phyloP scores from a whole-genome alignment of 2,329 filamentous ascomycete species.

The Ophiocordyceps camponoti-leonardi region DNA sequence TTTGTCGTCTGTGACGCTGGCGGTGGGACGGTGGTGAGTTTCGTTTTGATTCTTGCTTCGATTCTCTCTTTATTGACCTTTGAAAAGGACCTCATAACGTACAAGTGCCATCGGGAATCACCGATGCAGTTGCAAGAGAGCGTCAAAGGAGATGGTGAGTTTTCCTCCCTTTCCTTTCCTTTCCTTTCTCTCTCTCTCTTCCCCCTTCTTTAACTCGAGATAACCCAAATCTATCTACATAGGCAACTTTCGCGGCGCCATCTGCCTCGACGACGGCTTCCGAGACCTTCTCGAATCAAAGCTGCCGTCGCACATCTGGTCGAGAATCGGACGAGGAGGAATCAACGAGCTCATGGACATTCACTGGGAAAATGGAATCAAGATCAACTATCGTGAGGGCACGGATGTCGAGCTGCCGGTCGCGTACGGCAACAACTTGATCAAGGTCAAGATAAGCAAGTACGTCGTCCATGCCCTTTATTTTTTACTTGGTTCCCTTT shows the following conservation, averaged over 20 bases:
- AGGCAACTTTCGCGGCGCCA: conserved; percentile 21
- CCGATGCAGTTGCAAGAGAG: conserved; percentile 18
- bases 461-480: no score
- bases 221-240: neutral
- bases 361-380: conserved; percentile 13
- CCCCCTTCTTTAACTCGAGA: neutral
- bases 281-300: conserved; percentile 9
- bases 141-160: conserved; percentile 18
- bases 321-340: neutral
- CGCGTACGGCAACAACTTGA: conserved; percentile 1
- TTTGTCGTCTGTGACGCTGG: conserved; percentile 19
- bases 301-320: conserved; percentile 2
- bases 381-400: conserved; percentile 8
- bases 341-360: conserved; percentile 8
- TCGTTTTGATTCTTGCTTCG: neutral
- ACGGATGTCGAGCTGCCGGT: conserved; percentile 6
- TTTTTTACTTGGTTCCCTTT: no score
- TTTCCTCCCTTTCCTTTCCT: neutral
- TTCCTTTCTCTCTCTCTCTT: no score
- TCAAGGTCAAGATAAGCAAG: neutral
- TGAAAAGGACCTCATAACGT: conserved; percentile 22
- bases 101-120: conserved; percentile 6
- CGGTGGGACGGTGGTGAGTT: conserved; percentile 17
- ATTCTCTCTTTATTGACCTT: neutral
- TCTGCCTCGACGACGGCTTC: conserved; percentile 23